Base-by-base conservation (phyloP, 1,284 basidiomycete genomes). In the Mycena citricolor region DNA sequence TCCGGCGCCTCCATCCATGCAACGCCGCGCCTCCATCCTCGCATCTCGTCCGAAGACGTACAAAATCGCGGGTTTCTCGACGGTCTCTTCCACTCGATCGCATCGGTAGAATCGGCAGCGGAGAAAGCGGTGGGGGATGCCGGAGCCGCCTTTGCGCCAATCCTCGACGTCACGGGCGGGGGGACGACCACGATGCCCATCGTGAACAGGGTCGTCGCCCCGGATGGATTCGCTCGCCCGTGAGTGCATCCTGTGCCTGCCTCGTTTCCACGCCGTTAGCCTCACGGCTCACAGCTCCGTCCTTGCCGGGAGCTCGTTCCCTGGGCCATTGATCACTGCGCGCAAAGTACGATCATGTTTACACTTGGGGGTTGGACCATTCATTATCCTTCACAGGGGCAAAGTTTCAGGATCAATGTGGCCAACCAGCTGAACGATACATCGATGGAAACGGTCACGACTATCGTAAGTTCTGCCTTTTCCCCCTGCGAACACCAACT, bases 141-240 rank as follows among this genome's bases (percentile, higher is more conserved):
- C 31, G 24, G n/a, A 17, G 14, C 17, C 10, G 10, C 26, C 10
- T n/a, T 29, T 29, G 10, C n/a, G 10, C 26, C 10, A 29, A 10
- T 29, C 26, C n/a, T 29, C n/a, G 26, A 29, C 10, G 10, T 29
- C 26, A n/a, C n/a, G 10, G 26, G 10, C 26, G 10, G 10, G 26
- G n/a, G n/a, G n/a, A 10, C 29, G 35, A 26, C 29, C 22, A 20
- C 32, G 32, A 33, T 16, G 19, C 22, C 32, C 35, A 42, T 47
- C 29, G 40, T 47, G 24, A 46, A 46, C 17, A 39, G 10, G 3
- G 38, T 33, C n/a, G 14, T 40, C n/a, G n/a, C n/a, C n/a, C n/a
- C 44, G 22, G 44, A 46, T 23, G 44, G 44, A 4, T 40, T 46
- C 26, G 31, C 23, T 7, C 20, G 44, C 20, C 28, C 26, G 21